Evolutionary conservation across 176 grass and related monocot species (phyloP).

Genomic region (Oryza punctata): DNA sequence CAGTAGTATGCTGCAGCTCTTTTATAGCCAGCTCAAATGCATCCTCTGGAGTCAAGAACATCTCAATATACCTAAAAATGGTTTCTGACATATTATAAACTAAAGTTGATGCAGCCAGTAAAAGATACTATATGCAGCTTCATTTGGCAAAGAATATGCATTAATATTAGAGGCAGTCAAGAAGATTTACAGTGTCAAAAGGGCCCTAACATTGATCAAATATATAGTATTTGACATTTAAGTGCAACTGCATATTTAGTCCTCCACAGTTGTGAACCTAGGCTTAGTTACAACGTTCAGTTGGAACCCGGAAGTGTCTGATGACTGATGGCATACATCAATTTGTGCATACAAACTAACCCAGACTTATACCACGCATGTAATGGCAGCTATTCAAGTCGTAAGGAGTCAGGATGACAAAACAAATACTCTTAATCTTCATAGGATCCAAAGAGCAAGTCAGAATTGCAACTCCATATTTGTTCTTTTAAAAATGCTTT

Average conservation of each 20-base stretch:
- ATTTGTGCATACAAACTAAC: background rate
- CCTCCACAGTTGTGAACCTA: background rate
- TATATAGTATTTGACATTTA: background rate
- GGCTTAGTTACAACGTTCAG: background rate
- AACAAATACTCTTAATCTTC: background rate
- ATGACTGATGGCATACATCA: background rate
- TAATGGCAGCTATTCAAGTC: background rate
- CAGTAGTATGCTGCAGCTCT: background rate
- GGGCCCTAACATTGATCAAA: background rate
- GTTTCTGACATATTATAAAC: background rate
- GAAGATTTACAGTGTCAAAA: background rate
- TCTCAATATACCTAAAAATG: slow-evolving; percentile 7
- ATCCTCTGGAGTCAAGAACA: background rate
- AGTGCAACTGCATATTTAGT: background rate
- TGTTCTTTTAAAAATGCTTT: background rate
- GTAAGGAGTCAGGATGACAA: background rate
- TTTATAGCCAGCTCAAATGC: background rate
- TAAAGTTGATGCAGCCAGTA: background rate
- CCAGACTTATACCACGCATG: background rate
- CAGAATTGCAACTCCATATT: background rate
- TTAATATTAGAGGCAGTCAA: background rate
- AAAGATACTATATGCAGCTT: background rate
- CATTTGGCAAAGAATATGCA: background rate
- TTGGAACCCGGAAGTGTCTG: background rate
- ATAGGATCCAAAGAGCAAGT: background rate